A percentile compares a stretch with the other conserved stretches of the same genome.
Evolutionary conservation across 2,329 filamentous ascomycete genomes (phyloP).

Genomic region (Ophiocordyceps robertsii): DNA sequence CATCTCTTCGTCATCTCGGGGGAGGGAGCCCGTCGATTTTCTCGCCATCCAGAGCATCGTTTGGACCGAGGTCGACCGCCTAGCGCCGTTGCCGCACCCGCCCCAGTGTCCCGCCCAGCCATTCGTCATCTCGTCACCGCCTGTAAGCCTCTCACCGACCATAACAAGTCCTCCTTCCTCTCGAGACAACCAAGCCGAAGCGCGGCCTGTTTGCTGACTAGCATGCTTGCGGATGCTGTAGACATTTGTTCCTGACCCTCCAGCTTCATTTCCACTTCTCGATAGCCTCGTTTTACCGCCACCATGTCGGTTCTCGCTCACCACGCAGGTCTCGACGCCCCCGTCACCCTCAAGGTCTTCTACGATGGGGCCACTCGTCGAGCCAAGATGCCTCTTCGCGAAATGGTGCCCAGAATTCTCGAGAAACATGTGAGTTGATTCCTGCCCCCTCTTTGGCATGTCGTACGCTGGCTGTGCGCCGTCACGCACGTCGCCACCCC

Average conservation of each 20-base stretch:
- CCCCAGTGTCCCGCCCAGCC: background rate
- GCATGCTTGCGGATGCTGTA: background rate
- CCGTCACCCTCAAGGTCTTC: constrained; percentile 73
- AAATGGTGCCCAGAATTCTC: constrained; percentile 61
- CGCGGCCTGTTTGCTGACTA: background rate
- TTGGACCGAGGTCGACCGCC: background rate
- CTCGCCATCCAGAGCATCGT: background rate
- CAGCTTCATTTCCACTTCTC: too few species aligned
- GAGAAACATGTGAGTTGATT: constrained; percentile 62
- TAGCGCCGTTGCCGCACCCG: background rate
- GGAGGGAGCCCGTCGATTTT: background rate
- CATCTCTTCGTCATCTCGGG: too few species aligned
- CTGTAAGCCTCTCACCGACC: constrained; percentile 2
- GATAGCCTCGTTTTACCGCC: background rate
- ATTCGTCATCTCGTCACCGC: constrained; percentile 1
- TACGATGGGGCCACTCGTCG: constrained; percentile 64
- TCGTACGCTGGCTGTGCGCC: too few species aligned
- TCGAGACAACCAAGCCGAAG: too few species aligned
- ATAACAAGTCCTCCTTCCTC: too few species aligned
- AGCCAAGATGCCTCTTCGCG: constrained; percentile 80
- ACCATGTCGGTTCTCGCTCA: constrained; percentile 14
- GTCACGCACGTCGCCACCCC: too few species aligned
- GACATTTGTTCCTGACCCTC: too few species aligned
- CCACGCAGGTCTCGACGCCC: constrained; percentile 13
- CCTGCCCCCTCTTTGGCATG: background rate